Base-by-base conservation (phyloP, 257 asterid genomes). In the Scutellaria baicalensis region DNA sequence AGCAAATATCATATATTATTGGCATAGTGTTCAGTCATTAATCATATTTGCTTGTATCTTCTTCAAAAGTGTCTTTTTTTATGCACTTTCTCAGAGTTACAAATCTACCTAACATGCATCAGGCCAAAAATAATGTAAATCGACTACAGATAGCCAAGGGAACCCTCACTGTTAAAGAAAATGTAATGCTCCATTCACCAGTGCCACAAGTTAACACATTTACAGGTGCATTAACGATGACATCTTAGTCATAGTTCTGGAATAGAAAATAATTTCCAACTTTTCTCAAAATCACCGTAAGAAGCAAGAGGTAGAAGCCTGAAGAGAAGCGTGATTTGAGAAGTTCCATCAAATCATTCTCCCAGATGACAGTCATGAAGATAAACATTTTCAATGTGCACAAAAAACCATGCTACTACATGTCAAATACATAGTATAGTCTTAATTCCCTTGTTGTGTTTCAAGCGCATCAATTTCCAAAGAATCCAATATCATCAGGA, bases 81-180 rank as follows among this genome's bases (percentile, higher is more conserved):
- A 56, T 68, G 21, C 17, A 23, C 44, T 45, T 72, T 14, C 27
- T 42, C 36, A 49, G 10, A 54, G 39, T 45, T 44, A 54, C 52
- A 42, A 16, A 59, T 23, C 38, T 17, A 42, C 48, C 12, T 52
- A 39, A 17, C 62, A 16, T 35, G 77, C 60, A 51, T 38, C 47
- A 63, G 42, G 6, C 35, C 64, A 50, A 13, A 7, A 64, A 63
- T 27, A 27, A 48, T 57, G 54, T 18, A 59, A 35, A 67, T 47
- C 8, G 35, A 64, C 48, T 48, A 43, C 27, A 62, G 65, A 62
- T 47, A 69, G 16, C 48, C 6, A 62, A 38, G 0, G 66, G 65
- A 59, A 59, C 55, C 80, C 44, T 10, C 31, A 45, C 38, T 63
- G 36, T 47, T 64, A 59, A 56, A 36, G 20, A 44, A 62, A 64